phyloP scores from a whole-genome alignment of 768 basidiomycete species.

The Lepiota brunneoincarnata region DNA sequence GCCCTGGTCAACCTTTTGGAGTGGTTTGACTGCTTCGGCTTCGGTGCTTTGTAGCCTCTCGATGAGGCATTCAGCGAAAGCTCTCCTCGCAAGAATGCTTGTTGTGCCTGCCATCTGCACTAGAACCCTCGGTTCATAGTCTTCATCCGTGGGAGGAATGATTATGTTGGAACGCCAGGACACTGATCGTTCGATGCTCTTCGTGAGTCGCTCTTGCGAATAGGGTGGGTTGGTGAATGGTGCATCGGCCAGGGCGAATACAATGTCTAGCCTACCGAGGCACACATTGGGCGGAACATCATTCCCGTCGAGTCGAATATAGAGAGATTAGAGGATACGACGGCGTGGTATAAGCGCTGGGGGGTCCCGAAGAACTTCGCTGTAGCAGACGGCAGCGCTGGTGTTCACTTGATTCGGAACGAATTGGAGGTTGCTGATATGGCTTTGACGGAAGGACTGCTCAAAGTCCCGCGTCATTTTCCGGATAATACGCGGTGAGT shows the following conservation, averaged over 20 bases:
- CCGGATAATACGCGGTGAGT: too few species aligned
- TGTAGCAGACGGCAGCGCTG: too few species aligned
- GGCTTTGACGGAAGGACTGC: too few species aligned
- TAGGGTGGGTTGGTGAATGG: conserved; percentile 63
- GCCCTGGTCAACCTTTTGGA: conserved; percentile 63
- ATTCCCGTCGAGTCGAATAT: too few species aligned
- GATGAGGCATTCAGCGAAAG: conserved; percentile 56
- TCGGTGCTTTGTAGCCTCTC: conserved; percentile 59
- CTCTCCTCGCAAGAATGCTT: conserved; percentile 52
- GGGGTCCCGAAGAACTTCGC: too few species aligned
- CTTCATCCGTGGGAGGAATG: conserved; percentile 9
- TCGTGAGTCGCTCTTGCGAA: conserved; percentile 77
- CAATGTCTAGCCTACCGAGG: conserved; percentile 77
- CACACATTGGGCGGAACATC: too few species aligned
- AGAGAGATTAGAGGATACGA: too few species aligned
- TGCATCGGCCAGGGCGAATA: conserved; percentile 68
- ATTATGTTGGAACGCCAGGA: conserved; percentile 64
- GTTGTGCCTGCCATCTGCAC: conserved; percentile 70
- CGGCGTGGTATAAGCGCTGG: too few species aligned
- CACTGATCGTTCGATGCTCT: conserved; percentile 67
- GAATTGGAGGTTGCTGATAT: too few species aligned
- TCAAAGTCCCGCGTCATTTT: too few species aligned
- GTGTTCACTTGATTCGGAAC: too few species aligned
- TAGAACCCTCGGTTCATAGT: conserved; percentile 34
- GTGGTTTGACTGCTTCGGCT: conserved; percentile 45